A percentile compares a stretch with the other conserved stretches of the same genome.
These are phyloP conservation scores for Ophiosphaerella korrae DNA, from an alignment of 2,329 filamentous ascomycete genomes.

Conservation along the genomic window DNA sequence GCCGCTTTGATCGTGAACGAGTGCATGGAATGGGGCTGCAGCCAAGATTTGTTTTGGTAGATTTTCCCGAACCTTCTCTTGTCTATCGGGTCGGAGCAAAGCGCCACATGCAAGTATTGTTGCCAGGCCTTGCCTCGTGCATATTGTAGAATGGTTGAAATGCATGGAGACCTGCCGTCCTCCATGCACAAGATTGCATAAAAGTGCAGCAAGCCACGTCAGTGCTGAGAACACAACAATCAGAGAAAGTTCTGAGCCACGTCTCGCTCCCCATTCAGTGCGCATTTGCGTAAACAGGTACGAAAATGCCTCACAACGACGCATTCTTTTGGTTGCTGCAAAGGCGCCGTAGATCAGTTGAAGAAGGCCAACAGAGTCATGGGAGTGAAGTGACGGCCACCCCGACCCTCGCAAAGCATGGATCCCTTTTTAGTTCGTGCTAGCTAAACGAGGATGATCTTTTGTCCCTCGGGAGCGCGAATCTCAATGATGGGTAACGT, in stretches of 20 bases:
- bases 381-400: neutral
- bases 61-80: neutral
- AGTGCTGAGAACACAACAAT: too few species aligned
- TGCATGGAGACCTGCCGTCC: neutral
- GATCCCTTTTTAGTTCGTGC: neutral
- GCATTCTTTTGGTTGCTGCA: too few species aligned
- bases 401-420: neutral
- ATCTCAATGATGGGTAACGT: too few species aligned
- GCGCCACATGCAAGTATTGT: neutral
- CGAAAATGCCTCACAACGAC: too few species aligned
- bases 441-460: neutral
- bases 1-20: neutral
- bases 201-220: neutral
- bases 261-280: too few species aligned
- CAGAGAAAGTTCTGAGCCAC: too few species aligned
- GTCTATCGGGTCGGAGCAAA: neutral
- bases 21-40: conserved; percentile 1
- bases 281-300: too few species aligned
- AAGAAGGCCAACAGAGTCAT: neutral
- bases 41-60: conserved; percentile 2
- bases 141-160: neutral
- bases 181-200: neutral
- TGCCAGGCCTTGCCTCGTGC: neutral
- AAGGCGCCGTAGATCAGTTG: neutral
- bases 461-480: neutral